Evolutionary conservation across 768 basidiomycete genomes (phyloP).

Genomic region (Termitomyces sp.): DNA sequence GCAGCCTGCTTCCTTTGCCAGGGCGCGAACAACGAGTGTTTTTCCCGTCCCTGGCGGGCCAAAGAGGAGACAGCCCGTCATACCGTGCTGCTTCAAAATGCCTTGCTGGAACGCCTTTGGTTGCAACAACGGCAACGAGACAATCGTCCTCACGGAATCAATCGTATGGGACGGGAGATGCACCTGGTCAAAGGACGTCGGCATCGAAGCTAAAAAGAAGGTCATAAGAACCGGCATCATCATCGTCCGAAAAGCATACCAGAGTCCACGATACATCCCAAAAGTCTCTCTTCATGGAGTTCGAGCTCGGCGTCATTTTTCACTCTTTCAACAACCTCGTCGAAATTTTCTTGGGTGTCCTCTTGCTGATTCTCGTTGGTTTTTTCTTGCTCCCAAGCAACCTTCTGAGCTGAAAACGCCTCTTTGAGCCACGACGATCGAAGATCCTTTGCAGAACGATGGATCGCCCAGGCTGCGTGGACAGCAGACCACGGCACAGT

Average conservation of each 20-base stretch:
- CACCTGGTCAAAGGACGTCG: constrained; percentile 83
- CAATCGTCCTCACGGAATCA: constrained; percentile 87
- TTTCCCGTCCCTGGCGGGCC: constrained; percentile 91
- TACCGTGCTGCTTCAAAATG: constrained; percentile 85
- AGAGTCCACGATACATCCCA: constrained; percentile 84
- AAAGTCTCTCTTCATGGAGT: constrained; percentile 70
- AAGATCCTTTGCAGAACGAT: constrained; percentile 40
- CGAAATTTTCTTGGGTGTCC: constrained; percentile 34
- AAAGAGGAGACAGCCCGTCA: constrained; percentile 88
- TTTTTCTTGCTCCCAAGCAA: constrained; percentile 21
- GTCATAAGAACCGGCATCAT: constrained; percentile 9
- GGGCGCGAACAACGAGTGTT: constrained; percentile 81
- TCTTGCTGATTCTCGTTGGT: constrained; percentile 31
- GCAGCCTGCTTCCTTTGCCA: constrained; percentile 91
- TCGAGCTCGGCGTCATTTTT: constrained; percentile 75
- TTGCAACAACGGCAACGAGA: constrained; percentile 82
- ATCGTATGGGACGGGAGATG: constrained; percentile 86
- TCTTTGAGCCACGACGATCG: constrained; percentile 62
- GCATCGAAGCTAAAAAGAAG: constrained; percentile 51
- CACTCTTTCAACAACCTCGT: constrained; percentile 73
- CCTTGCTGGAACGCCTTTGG: constrained; percentile 86
- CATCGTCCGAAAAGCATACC: constrained; percentile 45
- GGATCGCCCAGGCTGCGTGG: constrained; percentile 58
- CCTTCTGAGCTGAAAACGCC: constrained; percentile 24
- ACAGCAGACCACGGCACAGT: constrained; percentile 64